A percentile compares a stretch with the other conserved stretches of the same genome.
Conservation (phyloP, 108 stramenopile genomes). For the Discostella stelligeroides region DNA sequence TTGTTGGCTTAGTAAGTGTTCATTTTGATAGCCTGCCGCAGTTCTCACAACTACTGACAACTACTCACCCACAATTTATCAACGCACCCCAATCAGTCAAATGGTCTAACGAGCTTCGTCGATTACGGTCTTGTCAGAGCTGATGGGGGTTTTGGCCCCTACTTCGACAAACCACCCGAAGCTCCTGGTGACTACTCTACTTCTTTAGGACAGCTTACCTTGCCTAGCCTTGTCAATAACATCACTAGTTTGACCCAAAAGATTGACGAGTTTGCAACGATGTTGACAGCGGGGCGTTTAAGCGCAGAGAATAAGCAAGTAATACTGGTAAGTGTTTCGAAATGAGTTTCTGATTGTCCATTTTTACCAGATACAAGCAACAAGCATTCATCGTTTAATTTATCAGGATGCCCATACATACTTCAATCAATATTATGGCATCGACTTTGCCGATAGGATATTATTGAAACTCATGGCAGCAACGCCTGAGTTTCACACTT, state of each 20-base stretch:
- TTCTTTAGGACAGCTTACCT: conserved; percentile 34
- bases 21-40: neutral
- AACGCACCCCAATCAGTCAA: conserved; percentile 13
- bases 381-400: neutral
- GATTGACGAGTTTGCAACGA: conserved; percentile 60
- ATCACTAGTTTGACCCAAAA: conserved; percentile 13
- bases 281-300: conserved; percentile 66
- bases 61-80: no score
- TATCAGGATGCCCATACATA: conserved; percentile 32
- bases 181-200: conserved; percentile 34
- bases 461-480: conserved; percentile 36
- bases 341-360: neutral
- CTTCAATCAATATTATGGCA: conserved; percentile 23
- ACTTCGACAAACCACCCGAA: neutral
- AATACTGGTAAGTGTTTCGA: conserved; percentile 11
- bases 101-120: conserved; percentile 42
- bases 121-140: conserved; percentile 41
- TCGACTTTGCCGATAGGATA: conserved; percentile 29
- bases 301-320: conserved; percentile 34
- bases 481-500: conserved; percentile 59
- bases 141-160: conserved; percentile 39
- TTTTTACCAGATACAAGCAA: neutral
- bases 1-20: conserved; percentile 28
- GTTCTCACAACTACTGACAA: neutral
- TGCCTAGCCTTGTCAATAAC: neutral